These are phyloP conservation scores for Ustanciosporium gigantosporum DNA, from an alignment of 1,284 basidiomycete species.

Conservation along the genomic window DNA sequence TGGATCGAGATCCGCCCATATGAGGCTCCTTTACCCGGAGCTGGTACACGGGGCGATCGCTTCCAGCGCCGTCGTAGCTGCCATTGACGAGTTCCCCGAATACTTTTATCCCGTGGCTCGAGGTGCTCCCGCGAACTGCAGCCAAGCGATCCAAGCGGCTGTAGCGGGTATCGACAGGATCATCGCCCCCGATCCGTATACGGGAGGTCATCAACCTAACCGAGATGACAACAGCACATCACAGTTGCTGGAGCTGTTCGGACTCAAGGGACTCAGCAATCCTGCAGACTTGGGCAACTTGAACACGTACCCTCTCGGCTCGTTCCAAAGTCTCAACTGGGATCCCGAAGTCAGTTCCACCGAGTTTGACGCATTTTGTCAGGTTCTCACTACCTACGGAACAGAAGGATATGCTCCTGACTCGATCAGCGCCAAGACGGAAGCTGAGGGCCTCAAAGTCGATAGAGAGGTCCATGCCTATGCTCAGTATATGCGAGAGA, in stretches of 20 bases:
- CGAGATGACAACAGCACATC: constrained; percentile 25
- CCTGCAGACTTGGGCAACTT: constrained; percentile 49
- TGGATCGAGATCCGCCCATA: constrained; percentile 89
- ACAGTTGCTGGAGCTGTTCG: constrained; percentile 40
- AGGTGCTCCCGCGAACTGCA: constrained; percentile 74
- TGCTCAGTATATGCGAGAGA: constrained; percentile 28
- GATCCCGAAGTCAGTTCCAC: constrained; percentile 33
- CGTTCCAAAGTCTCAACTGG: constrained; percentile 55
- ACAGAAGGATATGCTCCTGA: constrained; percentile 7
- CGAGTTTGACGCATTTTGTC: constrained; percentile 40
- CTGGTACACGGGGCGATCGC: constrained; percentile 89
- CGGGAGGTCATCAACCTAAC: constrained; percentile 33
- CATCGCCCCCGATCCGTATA: constrained; percentile 45
- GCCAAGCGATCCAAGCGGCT: constrained; percentile 69
- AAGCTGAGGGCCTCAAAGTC: constrained; percentile 8
- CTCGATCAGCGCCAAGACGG: constrained; percentile 4
- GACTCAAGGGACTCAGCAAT: constrained; percentile 36
- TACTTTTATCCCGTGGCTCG: constrained; percentile 84
- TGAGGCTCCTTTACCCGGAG: constrained; percentile 82
- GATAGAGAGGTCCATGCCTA: constrained; percentile 32
- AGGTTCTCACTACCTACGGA: constrained; percentile 27
- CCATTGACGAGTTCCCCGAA: constrained; percentile 61
- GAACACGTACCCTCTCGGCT: constrained; percentile 46
- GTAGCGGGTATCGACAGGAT: constrained; percentile 50
- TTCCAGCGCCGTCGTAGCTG: constrained; percentile 64